A percentile compares a stretch with the other conserved stretches of the same genome.
Evolutionary conservation across 139 green algal species (phyloP).

Genomic region (Parachlorella kessleri): DNA sequence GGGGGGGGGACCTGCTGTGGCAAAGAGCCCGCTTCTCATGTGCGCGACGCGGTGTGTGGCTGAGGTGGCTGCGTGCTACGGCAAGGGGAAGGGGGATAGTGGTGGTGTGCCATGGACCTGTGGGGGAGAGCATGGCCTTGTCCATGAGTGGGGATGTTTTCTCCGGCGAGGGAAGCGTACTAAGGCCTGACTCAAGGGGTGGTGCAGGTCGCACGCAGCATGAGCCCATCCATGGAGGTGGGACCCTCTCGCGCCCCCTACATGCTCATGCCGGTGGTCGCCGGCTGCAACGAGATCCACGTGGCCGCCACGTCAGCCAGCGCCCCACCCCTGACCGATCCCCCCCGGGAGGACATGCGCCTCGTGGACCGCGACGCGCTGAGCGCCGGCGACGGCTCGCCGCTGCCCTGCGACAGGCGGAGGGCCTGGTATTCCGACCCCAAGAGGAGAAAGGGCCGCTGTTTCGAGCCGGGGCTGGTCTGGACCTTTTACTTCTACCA

Average conservation of each 20-base stretch:
- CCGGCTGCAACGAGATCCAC: conserved; percentile 41
- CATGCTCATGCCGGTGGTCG: conserved; percentile 49
- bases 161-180: too few relatives aligned
- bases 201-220: conserved; percentile 34
- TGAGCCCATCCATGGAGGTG: conserved; percentile 40
- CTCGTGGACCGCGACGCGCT: neutral
- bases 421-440: conserved; percentile 35
- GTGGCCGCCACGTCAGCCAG: conserved; percentile 15
- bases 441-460: neutral
- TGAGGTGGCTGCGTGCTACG: too few relatives aligned
- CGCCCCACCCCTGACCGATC: conserved; percentile 16
- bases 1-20: neutral
- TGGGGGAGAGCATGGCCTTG: too few relatives aligned
- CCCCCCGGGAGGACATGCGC: conserved; percentile 33
- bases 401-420: conserved; percentile 16
- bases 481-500: conserved; percentile 64
- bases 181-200: too few relatives aligned
- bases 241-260: conserved; percentile 40
- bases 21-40: neutral
- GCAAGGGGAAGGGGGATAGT: too few relatives aligned
- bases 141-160: too few relatives aligned
- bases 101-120: too few relatives aligned
- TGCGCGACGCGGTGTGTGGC: too few relatives aligned
- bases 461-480: conserved; percentile 41
- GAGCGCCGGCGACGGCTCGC: too few relatives aligned